Conservation (phyloP, 768 basidiomycete species). For the Dioszegia crocea region DNA sequence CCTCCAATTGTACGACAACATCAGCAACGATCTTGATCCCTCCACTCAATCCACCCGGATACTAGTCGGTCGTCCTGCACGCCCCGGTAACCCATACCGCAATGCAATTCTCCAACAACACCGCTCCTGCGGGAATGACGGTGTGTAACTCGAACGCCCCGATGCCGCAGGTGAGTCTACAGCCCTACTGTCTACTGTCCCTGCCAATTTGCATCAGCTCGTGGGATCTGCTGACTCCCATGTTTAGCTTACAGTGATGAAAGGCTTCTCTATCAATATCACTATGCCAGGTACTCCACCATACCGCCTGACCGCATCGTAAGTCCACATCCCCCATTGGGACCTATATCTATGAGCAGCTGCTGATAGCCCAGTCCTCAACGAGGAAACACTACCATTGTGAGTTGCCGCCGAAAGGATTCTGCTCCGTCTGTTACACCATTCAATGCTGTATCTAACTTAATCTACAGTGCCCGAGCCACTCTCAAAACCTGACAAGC, state of each 20-base stretch:
- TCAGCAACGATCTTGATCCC: no score
- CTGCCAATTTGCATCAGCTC: no score
- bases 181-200: no score
- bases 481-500: not conserved
- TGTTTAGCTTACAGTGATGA: not conserved
- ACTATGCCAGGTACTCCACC: constrained; percentile 3
- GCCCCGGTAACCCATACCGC: no score
- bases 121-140: no score
- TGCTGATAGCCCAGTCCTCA: not conserved
- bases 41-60: no score
- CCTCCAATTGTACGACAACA: no score
- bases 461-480: not conserved
- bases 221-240: not conserved
- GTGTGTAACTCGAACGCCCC: no score
- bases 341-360: not conserved
- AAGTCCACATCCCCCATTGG: not conserved
- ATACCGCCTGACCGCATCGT: not conserved
- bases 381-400: not conserved
- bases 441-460: not conserved
- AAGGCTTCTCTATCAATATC: not conserved
- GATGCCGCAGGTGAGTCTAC: no score
- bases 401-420: not conserved
- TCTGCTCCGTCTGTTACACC: not conserved
- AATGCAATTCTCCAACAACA: no score
- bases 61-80: no score